Evolutionary conservation across 495 filamentous ascomycete species (phyloP), one percentile per base, ranked within the genome.

Genomic region (Neurospora sp.): DNA sequence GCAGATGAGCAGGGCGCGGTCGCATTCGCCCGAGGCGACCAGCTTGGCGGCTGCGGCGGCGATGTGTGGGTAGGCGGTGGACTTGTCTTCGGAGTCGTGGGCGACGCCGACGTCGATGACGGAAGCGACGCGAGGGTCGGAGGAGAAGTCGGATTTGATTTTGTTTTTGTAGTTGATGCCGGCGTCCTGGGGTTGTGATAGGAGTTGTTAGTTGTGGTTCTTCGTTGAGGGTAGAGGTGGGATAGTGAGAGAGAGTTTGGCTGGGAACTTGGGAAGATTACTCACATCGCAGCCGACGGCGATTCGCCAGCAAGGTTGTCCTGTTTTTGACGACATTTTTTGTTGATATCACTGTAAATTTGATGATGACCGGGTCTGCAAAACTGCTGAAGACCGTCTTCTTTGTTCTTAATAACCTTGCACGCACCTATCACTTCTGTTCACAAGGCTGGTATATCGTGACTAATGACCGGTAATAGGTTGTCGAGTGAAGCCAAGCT

Each of bases 1-100:
- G 83, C 93, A 96, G 84, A 96, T 93, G 77, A 95, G 87, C 59
- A 96, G 86, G 3, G 92, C 93, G 41, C 93, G 89, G 81, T 96
- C 93, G 22, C 86, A 89, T 80, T 89, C 84, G 77, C 93, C 92
- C 38, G 86, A 84, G 31, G 84, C 85, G 73, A 94, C 89, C 27
- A 91, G 86, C 77, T 90, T 83, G 47, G 84, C 90, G 12, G 91
- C 92, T 69, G 86, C 86, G 40, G 92, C 91, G 69, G 93, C 93
- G 70, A 92, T 86, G 83, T 93, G 91, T 3, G 93, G 92, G 80
- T 96, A 96, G 47, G 92, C 91, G 10, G 91, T 95, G 12, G 53
- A 16, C 80, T 93, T 93, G 86, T 95, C 92, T 69, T 84, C 80
- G 59, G 85, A 75, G 16, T 75, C 76, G 65, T 77, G 75, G 38